A percentile compares a stretch with the other conserved stretches of the same genome.
These are phyloP conservation scores for Acer campestre DNA, from an alignment of 345 rosid genomes.

Conservation along the genomic window DNA sequence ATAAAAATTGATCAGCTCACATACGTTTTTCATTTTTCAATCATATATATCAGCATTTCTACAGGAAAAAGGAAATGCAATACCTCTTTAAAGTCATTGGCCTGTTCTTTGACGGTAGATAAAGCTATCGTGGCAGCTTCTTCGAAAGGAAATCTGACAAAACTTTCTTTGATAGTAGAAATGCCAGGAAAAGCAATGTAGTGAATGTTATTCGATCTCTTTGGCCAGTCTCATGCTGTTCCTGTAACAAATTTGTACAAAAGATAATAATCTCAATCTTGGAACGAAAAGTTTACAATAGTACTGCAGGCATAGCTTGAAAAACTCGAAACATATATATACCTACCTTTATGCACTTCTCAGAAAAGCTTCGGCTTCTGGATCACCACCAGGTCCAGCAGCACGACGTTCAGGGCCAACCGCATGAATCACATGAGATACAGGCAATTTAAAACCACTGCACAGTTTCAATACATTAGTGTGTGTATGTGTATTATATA, in stretches of 20 bases:
- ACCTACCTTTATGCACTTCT: conserved; percentile 57
- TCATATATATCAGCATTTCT: background rate
- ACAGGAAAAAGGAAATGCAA: background rate
- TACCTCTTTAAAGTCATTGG: conserved; percentile 82
- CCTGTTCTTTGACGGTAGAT: conserved; percentile 69
- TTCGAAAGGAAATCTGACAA: conserved; percentile 72
- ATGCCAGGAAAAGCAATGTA: conserved; percentile 88
- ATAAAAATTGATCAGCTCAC: no score
- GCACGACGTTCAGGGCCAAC: conserved; percentile 74
- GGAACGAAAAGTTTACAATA: background rate
- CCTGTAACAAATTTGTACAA: conserved; percentile 42
- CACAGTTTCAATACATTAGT: conserved; percentile 3
- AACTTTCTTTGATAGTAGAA: conserved; percentile 23
- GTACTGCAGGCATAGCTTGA: background rate
- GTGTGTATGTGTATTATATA: no score
- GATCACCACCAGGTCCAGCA: no score
- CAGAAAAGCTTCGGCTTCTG: conserved; percentile 34
- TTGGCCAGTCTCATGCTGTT: conserved; percentile 69
- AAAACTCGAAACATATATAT: conserved; percentile 14
- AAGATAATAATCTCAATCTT: background rate
- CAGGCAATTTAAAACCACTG: conserved; percentile 83
- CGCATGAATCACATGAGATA: conserved; percentile 73
- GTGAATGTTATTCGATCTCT: conserved; percentile 63
- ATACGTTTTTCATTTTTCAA: no score
- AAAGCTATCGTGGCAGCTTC: conserved; percentile 80